Base-by-base conservation (phyloP, 148 eudicot species). In the Persicaria maculosa region DNA sequence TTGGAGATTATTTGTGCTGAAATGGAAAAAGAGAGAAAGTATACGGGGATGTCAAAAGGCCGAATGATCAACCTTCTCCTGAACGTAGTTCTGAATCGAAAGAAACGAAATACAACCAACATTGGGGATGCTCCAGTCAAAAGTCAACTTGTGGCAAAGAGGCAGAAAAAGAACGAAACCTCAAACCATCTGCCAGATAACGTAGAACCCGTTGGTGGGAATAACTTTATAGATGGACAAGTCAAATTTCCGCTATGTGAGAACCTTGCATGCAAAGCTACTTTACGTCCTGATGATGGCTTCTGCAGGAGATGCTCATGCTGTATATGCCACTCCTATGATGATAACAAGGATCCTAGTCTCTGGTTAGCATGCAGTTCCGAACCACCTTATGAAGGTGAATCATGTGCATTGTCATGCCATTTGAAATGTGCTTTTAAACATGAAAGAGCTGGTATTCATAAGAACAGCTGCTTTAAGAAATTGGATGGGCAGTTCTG, bases 231-330 rank as follows among this genome's bases (percentile, higher is more conserved):
- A 31, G 76, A 74, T 16, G 73, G 48, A 72, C 64, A 79, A 57
- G 69, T 31, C 15, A 83, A 77, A 75, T 54, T 78, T 47, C 44
- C 76, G 50, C 50, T 77, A 5, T 87, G 90, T 74, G 71, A 74
- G 25, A 83, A 87, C 75, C 81, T 85, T 68, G 85, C 83, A 50
- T 88, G 91, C 74, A 85, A 77, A 80, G 89, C 89, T 53, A 71
- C 75, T 74, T 64, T 85, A 75, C 72, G 73, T 47, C 78, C 54
- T 46, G 79, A 77, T 19, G 87, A 82, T 59, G 81, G 72, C 52
- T 88, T 84, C 71, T 88, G 91, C 83, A 85, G 75, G 81, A 85
- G 91, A 75, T 88, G 88, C 79, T 85, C 91, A 14, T 87, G 91
- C 75, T 85, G 88, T 69, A 78, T 85, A 40, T 87, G 88, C 68